phyloP scores from a whole-genome alignment of 257 asterid species.

The Leptodermis oblonga region DNA sequence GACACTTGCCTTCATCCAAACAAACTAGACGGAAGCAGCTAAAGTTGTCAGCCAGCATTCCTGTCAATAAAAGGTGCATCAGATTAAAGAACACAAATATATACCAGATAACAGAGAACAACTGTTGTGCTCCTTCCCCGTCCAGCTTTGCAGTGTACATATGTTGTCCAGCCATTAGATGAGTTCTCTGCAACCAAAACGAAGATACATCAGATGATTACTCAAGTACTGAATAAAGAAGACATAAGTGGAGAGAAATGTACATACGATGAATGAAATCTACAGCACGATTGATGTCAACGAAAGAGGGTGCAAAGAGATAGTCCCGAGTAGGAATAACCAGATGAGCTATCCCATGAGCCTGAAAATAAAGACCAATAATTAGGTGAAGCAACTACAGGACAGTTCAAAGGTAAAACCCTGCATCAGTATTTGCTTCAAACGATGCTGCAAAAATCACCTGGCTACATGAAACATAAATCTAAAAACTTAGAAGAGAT shows the following conservation, averaged over 20 bases:
- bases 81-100: neutral
- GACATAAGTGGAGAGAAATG: neutral
- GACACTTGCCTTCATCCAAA: neutral
- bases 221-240: neutral
- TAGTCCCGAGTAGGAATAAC: constrained; percentile 96
- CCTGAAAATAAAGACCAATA: constrained; percentile 42
- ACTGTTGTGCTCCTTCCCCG: constrained; percentile 95
- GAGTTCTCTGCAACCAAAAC: constrained; percentile 51
- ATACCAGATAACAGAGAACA: constrained; percentile 87
- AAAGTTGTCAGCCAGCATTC: neutral
- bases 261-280: constrained; percentile 75
- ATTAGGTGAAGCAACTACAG: neutral
- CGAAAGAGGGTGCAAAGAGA: constrained; percentile 88
- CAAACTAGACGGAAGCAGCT: neutral
- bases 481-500: neutral
- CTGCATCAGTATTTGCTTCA: neutral
- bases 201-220: constrained; percentile 1
- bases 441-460: neutral
- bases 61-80: neutral
- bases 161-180: constrained; percentile 56
- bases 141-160: constrained; percentile 96
- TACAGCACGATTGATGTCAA: constrained; percentile 73
- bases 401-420: neutral
- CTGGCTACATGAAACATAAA: neutral
- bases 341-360: constrained; percentile 81